Evolutionary conservation across 148 eudicot species (phyloP), one percentile per base, ranked within the genome.

Genomic region (Chenopodium formosanum): DNA sequence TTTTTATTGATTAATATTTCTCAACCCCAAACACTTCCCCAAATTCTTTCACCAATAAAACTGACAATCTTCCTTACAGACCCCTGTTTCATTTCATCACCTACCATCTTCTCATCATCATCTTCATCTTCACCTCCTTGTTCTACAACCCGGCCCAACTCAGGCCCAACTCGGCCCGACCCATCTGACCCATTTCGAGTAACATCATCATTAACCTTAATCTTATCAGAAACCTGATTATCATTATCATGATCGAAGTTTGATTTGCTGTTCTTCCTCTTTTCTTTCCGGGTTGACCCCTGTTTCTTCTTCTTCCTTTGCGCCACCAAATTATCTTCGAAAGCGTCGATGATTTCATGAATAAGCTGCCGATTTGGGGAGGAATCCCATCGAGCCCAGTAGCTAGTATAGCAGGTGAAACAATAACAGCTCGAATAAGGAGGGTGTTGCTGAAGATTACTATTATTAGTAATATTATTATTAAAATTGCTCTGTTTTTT

Each of bases 371-470:
- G 91, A 77, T 91, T 94, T 8, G 93, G 92, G 20, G 98, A 94
- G 9, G 92, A 80, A 80, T 93, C 94, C 98, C 98, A 94, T 70
- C 90, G 85, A 17, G 84, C 89, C 98, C 97, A 94, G 82, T 85
- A 94, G 37, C 85, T 88, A 68, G 83, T 91, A 76, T 94, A 94
- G 64, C 98, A 94, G 50, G 86, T 65, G 82, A 94, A 94, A 46
- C 98, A 94, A 81, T 87, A 77, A 79, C 98, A 94, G 74, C 40
- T 76, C 73, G 85, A 94, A 23, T 75, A 86, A 4, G 92, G 85
- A 16, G 90, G 56, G 48, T 94, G 94, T 85, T 88, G 50, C 62
- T 77, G 13, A 58, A 8, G 52, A 40, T 32, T 77, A 34, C 37
- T 34, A 56, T 4, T 44, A 64, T 48, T 69, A 40, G 1, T 66